Base-by-base conservation (phyloP, 331 rosid genomes). In the Phaseolus coccineus region DNA sequence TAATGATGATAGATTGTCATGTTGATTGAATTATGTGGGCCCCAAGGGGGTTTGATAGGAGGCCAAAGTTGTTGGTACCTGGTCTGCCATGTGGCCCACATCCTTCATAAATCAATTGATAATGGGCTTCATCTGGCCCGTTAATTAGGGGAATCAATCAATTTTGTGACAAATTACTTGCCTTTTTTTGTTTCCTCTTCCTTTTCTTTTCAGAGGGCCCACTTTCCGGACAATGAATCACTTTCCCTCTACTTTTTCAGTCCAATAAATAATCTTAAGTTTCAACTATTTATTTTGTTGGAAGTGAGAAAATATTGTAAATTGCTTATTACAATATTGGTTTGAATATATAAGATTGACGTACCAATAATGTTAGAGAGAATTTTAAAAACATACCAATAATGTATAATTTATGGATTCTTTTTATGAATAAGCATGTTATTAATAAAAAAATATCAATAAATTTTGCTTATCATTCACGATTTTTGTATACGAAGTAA, bases 41-140 rank as follows among this genome's bases (percentile, higher is more conserved):
- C 79, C 70, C 8, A 47, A 13, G 31, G 25, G 44, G 56, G 10
- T 84, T 76, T 44, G 82, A 69, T 50, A 55, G 61, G 71, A 70
- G 71, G 74, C 35, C 30, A 31, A 56, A 39, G 63, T 22, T 35
- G 76, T 50, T 76, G 64, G 3, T 50, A n/a, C 77, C 8, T 71
- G 77, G 74, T 71, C 80, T 66, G 56, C 73, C 51, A 39, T 39
- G 56, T 84, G 82, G 35, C 79, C 82, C 86, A 82, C 79, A 51
- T 50, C 6, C 2, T 24, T 2, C 8, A 57, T 4, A 69, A 50
- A 82, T 69, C 69, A 69, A 59, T 82, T 63, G 39, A 69, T 59
- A 68, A 81, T 75, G 39, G 77, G 53, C 65, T 63, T 55, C 9
- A 42, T 52, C 8, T 42, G 65, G 56, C 66, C 53, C 81, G 58